These are phyloP conservation scores for Neoscytalidium dimidiatum DNA, from an alignment of 2,329 filamentous ascomycete genomes.

Conservation along the genomic window DNA sequence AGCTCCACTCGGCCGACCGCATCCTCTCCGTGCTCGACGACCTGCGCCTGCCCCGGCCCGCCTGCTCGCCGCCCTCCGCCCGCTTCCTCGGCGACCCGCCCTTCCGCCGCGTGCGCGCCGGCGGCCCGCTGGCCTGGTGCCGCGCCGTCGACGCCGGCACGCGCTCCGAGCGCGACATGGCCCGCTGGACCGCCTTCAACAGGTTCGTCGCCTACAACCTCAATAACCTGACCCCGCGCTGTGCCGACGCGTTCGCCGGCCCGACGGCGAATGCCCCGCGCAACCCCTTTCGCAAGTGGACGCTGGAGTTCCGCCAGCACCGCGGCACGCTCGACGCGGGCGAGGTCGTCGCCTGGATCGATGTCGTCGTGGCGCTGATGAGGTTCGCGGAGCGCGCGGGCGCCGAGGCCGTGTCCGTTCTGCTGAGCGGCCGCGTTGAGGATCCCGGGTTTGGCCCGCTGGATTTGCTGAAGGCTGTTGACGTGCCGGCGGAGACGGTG, in stretches of 20 bases:
- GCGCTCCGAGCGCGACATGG: too few species aligned
- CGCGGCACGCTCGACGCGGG: conserved; percentile 26
- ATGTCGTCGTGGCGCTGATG: conserved; percentile 20
- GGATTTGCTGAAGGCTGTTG: neutral
- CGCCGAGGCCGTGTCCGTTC: neutral
- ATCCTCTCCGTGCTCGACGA: neutral
- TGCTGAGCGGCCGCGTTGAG: neutral
- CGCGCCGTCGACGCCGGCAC: neutral
- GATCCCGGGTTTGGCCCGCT: neutral
- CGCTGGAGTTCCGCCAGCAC: conserved; percentile 35
- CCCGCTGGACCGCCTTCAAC: neutral
- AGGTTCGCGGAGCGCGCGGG: neutral
- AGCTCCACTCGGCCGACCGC: conserved; percentile 27
- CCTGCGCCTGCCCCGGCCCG: neutral
- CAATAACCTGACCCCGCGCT: neutral
- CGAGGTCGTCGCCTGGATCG: conserved; percentile 31
- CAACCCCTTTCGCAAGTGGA: conserved; percentile 5
- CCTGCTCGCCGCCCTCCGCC: neutral
- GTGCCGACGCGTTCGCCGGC: too few species aligned
- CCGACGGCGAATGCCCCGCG: neutral
- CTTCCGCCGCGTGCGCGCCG: neutral
- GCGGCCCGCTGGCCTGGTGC: neutral
- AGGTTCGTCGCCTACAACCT: neutral
- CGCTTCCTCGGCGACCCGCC: neutral
- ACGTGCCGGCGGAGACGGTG: neutral